Conservation (phyloP, 2,329 filamentous ascomycete species). For the Botrytis tulipae region DNA sequence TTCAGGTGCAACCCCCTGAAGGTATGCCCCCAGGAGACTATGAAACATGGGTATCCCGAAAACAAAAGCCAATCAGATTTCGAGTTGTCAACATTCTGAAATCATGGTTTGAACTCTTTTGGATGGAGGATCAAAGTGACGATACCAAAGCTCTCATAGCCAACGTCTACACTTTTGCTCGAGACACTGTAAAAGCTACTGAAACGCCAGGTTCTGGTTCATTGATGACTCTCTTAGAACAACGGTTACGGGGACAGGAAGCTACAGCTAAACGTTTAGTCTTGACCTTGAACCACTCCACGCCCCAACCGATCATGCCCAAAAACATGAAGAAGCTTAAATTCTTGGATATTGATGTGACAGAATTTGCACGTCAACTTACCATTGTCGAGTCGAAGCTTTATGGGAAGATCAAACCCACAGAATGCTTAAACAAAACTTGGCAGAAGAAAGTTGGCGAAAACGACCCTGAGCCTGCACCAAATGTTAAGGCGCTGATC, state of each 20-base stretch:
- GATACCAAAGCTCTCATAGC: conserved; percentile 81
- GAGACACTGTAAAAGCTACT: conserved; percentile 87
- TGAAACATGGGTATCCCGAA: conserved; percentile 85
- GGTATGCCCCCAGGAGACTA: conserved; percentile 74
- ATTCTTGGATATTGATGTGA: conserved; percentile 93
- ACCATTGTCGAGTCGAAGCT: conserved; percentile 95
- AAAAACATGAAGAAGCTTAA: conserved; percentile 99
- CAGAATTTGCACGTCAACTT: conserved; percentile 94
- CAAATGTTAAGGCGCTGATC: conserved; percentile 94
- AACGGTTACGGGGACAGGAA: conserved; percentile 84
- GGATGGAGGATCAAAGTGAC: conserved; percentile 93
- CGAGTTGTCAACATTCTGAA: conserved; percentile 97
- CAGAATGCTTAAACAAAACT: conserved; percentile 95
- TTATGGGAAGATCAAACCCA: conserved; percentile 93
- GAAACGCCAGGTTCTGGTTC: conserved; percentile 86
- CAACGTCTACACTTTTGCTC: conserved; percentile 85
- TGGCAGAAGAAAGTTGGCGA: conserved; percentile 95
- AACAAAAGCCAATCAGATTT: conserved; percentile 94
- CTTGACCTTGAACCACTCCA: conserved; percentile 77
- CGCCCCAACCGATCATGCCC: conserved; percentile 85
- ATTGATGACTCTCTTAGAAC: conserved; percentile 82
- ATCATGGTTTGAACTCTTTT: conserved; percentile 97
- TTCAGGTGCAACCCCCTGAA: conserved; percentile 87
- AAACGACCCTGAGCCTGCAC: conserved; percentile 78
- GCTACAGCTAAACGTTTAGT: conserved; percentile 82